Percentiles rank a stretch among this genome's conserved stretches.
Conservation (phyloP, 2,329 filamentous ascomycete species). For the Cladosporium austrohemisphaericum region DNA sequence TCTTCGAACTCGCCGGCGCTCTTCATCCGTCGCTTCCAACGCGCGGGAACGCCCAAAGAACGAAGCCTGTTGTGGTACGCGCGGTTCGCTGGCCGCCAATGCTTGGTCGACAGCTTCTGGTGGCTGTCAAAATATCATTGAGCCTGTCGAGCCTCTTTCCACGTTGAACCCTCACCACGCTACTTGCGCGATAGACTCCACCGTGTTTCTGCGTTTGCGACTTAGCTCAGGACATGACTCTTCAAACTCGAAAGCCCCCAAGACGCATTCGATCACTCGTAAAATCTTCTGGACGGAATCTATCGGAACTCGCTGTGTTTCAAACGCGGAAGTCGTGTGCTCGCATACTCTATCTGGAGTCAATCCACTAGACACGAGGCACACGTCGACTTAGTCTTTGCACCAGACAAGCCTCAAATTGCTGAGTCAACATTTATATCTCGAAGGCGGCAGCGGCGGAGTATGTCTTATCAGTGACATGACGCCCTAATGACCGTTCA, state of each 20-base stretch:
- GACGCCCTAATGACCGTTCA: conserved; percentile 10
- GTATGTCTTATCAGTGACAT: conserved; percentile 10
- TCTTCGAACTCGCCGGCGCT: conserved; percentile 5
- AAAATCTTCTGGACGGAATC: no score
- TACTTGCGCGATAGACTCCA: conserved; percentile 13
- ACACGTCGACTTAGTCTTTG: no score
- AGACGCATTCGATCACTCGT: neutral
- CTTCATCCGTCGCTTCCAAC: conserved; percentile 6
- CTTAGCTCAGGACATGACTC: conserved; percentile 10
- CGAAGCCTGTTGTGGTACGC: neutral
- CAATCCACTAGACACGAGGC: no score
- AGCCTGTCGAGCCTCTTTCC: no score
- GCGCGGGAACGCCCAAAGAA: conserved; percentile 5
- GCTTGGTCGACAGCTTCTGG: neutral
- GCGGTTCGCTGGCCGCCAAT: conserved; percentile 1
- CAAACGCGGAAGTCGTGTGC: no score
- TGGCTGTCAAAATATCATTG: no score
- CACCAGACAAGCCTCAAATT: no score
- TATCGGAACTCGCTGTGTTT: no score
- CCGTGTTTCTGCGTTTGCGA: neutral
- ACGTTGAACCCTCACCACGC: neutral
- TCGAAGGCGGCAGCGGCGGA: neutral
- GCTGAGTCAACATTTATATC: no score
- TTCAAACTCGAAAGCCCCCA: neutral
- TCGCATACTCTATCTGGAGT: no score